Conservation (phyloP, 2,329 filamentous ascomycete species). For the Ophiostoma perfectum region DNA sequence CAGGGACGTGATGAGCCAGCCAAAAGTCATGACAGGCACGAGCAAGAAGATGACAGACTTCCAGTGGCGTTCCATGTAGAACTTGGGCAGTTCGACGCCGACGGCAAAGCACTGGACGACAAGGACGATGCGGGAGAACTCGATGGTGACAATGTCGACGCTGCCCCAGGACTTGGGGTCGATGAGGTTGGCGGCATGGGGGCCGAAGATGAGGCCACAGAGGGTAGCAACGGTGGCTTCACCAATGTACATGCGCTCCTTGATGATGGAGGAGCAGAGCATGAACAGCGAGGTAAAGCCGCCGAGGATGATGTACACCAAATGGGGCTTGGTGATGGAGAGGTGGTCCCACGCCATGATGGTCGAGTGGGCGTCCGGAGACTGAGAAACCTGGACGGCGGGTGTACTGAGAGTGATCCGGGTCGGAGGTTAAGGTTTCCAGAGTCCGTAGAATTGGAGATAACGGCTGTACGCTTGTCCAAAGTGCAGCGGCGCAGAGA, state of each 20-base stretch:
- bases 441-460: no score
- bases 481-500: no score
- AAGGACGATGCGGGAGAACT: constrained; percentile 82
- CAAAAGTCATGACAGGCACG: constrained; percentile 94
- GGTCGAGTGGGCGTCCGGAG: not conserved
- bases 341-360: constrained; percentile 74
- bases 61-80: constrained; percentile 99
- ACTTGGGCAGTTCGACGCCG: constrained; percentile 82
- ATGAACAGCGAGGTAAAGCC: constrained; percentile 98
- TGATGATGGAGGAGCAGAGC: constrained; percentile 96
- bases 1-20: constrained; percentile 87
- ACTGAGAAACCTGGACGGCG: not conserved
- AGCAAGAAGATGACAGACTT: constrained; percentile 82
- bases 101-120: constrained; percentile 92
- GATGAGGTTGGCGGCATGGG: constrained; percentile 75
- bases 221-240: constrained; percentile 92
- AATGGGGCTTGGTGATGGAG: constrained; percentile 84
- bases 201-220: constrained; percentile 83
- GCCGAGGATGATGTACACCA: constrained; percentile 97
- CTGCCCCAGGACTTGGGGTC: constrained; percentile 73
- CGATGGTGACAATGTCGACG: constrained; percentile 78
- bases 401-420: not conserved
- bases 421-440: not conserved
- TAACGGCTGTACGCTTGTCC: no score
- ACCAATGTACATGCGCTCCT: constrained; percentile 97